Evolutionary conservation across 345 rosid genomes (phyloP), one percentile per base, ranked within the genome.

Genomic region (Arabis alpina): DNA sequence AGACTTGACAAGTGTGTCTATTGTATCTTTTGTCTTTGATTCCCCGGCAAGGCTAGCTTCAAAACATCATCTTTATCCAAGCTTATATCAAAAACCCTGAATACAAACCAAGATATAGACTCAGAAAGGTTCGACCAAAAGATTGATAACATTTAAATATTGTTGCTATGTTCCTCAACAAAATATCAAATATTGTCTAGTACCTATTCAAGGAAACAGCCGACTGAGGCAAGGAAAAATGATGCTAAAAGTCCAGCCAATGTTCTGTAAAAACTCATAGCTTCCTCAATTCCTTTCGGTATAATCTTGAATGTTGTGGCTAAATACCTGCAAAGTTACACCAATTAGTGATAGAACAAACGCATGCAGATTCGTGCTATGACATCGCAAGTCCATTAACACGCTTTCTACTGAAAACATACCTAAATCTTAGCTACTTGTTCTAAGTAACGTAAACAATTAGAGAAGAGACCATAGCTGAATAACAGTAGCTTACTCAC

Each of bases 251-350:
- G 77, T 70, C 98, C 99, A 68, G 96, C 88, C 16, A 87, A 47
- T 36, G 99, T 94, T 84, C 99, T 98, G 80, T 94, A 98, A 68
- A 82, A 75, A 79, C 98, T 91, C 54, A 94, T 83, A 71, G 97
- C 99, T 54, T 98, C 99, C 79, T 94, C 99, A 0, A 96, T 89
- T 76, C 98, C 98, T 76, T 92, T 84, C 47, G 97, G 97, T 71
- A 91, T 98, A 14, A 91, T 79, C 82, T 87, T 88, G 52, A 94
- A 83, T 12, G 83, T 84, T 24, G 99, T 94, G 50, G 86, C 97
- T 67, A 94, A 81, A 74, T 89, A 94, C 85, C 71, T 76, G 66
- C 61, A 62, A 61, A n/a, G 10, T 54, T n/a, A 3, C 45, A 48
- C 3, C 23, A 25, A 43, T 74, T 36, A 74, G 57, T 24, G 53